Conservation (phyloP, 2,329 filamentous ascomycete species). For the Calonectria pauciramosa region DNA sequence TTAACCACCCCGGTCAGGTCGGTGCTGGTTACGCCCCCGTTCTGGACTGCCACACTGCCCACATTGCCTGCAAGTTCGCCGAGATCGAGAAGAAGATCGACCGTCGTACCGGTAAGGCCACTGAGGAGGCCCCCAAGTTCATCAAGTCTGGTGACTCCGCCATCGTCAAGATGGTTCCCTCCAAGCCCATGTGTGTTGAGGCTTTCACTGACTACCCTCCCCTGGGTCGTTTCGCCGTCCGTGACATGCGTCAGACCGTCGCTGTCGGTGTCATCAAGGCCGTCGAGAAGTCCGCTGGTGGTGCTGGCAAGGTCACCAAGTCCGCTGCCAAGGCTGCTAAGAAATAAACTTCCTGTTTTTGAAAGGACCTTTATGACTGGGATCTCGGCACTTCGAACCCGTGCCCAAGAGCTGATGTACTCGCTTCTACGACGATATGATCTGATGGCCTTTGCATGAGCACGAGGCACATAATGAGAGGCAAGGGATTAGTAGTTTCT, state of each 20-base stretch:
- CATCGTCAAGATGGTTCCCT: slow-evolving; percentile 99
- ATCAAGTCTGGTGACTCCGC: slow-evolving; percentile 99
- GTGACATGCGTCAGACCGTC: slow-evolving; percentile 95
- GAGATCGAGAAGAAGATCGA: slow-evolving; percentile 99
- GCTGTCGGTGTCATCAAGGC: slow-evolving; percentile 96
- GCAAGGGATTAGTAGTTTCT: slow-evolving; percentile 57
- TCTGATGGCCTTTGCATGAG: slow-evolving; percentile 60
- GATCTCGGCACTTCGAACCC: slow-evolving; percentile 43
- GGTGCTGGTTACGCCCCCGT: slow-evolving; percentile 99
- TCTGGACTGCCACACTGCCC: slow-evolving; percentile 99
- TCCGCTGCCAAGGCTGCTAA: slow-evolving; percentile 80
- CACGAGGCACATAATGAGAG: slow-evolving; percentile 61
- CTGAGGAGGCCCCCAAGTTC: slow-evolving; percentile 95
- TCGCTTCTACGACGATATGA: slow-evolving; percentile 63
- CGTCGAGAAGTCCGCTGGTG: slow-evolving; percentile 74
- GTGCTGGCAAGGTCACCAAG: slow-evolving; percentile 77
- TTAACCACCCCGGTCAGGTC: slow-evolving; percentile 99
- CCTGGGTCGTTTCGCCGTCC: slow-evolving; percentile 99
- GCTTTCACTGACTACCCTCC: slow-evolving; percentile 99
- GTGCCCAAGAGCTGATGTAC: slow-evolving; percentile 51
- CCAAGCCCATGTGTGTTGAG: slow-evolving; percentile 99
- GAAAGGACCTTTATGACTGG: slow-evolving; percentile 41
- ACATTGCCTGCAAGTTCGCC: slow-evolving; percentile 99
- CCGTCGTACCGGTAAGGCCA: slow-evolving; percentile 98
- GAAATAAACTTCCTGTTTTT: slow-evolving; percentile 71